Evolutionary conservation across 1,139 yeast species (phyloP).

Genomic region (Eremothecium coryli): DNA sequence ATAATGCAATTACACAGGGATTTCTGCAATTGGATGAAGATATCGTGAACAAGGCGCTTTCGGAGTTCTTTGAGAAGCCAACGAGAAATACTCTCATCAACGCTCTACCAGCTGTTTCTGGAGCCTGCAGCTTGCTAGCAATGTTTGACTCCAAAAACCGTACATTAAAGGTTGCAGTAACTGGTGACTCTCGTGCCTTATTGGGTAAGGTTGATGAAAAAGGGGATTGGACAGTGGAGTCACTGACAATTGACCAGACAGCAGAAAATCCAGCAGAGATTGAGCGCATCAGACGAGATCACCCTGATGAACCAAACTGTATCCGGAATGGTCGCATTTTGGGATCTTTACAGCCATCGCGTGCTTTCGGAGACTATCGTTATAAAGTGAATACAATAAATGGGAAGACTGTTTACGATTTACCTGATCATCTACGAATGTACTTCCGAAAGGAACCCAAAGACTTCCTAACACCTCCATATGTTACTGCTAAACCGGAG

Average conservation of each 20-base stretch:
- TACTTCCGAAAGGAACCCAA: slow-evolving; percentile 80
- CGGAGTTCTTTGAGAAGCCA: slow-evolving; percentile 55
- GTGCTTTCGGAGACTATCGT: slow-evolving; percentile 96
- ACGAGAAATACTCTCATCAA: slow-evolving; percentile 42
- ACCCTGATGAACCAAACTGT: slow-evolving; percentile 81
- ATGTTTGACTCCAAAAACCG: slow-evolving; percentile 73
- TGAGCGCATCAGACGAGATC: slow-evolving; percentile 72
- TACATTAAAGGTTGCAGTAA: slow-evolving; percentile 77
- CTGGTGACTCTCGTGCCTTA: slow-evolving; percentile 94
- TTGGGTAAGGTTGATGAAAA: slow-evolving; percentile 59
- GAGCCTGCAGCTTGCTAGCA: slow-evolving; percentile 85
- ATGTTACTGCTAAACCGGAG: slow-evolving; percentile 94
- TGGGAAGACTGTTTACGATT: slow-evolving; percentile 38
- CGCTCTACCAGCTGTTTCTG: slow-evolving; percentile 89
- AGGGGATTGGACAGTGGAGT: slow-evolving; percentile 79
- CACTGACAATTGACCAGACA: slow-evolving; percentile 86
- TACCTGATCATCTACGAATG: slow-evolving; percentile 72
- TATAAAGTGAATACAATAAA: slow-evolving; percentile 63
- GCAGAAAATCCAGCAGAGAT: slow-evolving; percentile 88
- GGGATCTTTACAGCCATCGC: slow-evolving; percentile 91
- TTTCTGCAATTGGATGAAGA: slow-evolving; percentile 79
- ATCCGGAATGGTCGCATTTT: slow-evolving; percentile 82
- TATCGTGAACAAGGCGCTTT: slow-evolving; percentile 68
- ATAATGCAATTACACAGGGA: slow-evolving; percentile 72
- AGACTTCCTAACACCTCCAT: slow-evolving; percentile 82